Evolutionary conservation across 2,329 filamentous ascomycete genomes (phyloP).

Genomic region (Aspergillus eucalypticola): DNA sequence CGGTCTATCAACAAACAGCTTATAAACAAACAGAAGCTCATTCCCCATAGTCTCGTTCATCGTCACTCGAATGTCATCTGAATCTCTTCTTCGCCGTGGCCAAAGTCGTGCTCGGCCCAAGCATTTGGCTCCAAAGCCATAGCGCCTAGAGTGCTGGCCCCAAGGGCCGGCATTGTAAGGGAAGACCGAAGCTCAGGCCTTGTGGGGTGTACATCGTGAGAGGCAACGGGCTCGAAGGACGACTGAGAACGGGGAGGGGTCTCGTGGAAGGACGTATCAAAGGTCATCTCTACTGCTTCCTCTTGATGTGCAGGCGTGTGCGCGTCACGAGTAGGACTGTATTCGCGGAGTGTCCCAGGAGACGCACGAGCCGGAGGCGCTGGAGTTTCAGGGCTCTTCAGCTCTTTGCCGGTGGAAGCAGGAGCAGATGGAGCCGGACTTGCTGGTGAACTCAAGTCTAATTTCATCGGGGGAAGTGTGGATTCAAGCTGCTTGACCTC

Average conservation of each 20-base stretch:
- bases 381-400: conserved; percentile 45
- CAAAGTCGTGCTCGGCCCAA: conserved; percentile 66
- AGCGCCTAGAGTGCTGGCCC: conserved; percentile 28
- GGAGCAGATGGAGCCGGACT: conserved; percentile 21
- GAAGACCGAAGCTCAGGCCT: conserved; percentile 35
- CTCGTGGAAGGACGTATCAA: conserved; percentile 63
- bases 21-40: conserved; percentile 8
- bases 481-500: conserved; percentile 80
- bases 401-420: conserved; percentile 36
- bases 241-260: conserved; percentile 29
- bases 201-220: conserved; percentile 15
- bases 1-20: conserved; percentile 3
- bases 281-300: conserved; percentile 64
- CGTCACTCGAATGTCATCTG: conserved; percentile 76
- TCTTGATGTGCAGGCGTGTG: conserved; percentile 24
- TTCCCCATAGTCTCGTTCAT: conserved; percentile 14
- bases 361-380: conserved; percentile 25
- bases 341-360: conserved; percentile 19
- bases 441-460: conserved; percentile 54
- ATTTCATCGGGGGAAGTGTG: conserved; percentile 86
- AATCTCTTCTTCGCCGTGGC: conserved; percentile 64
- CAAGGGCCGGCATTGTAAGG: conserved; percentile 31
- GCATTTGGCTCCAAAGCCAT: conserved; percentile 56
- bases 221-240: conserved; percentile 17
- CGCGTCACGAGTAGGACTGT: conserved; percentile 12